Base-by-base conservation (phyloP, 306 rosid genomes). In the Corylus heterophylla region DNA sequence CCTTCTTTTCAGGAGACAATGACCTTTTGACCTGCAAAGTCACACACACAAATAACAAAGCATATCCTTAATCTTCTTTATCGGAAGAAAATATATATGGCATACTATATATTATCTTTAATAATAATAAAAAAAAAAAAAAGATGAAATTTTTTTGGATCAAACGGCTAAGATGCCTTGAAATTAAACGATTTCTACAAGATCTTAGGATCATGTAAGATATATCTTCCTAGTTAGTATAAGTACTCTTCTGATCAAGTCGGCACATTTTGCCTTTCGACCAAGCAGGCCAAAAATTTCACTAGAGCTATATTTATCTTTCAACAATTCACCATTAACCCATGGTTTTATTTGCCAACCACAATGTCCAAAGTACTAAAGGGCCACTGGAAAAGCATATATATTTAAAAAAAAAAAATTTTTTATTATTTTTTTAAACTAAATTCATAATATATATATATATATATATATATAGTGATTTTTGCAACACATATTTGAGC, bases 1-100 rank as follows among this genome's bases (percentile, higher is more conserved):
- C 77, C 31, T 75, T 20, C 61, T 83, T 80, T 87, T 80, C 74
- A 64, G 70, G 80, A 69, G 81, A 83, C 80, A 42, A 8, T 55
- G 80, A 54, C 86, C 80, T 89, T 84, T 80, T 0, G 76, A 80
- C 77, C 77, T 74, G 83, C 45, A 5, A 42, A 42, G 7, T 42
- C 16, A 52, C 66, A 25, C 66, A 59, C 58, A 52, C n/a, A 17
- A 5, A 52, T 16, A 52, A 52, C 58, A 59, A 59, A 11, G 16
- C 25, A 59, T 42, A 6, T 42, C 45, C 29, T 5, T 22, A 49
- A 10, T 49, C 2, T 12, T 59, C 66, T 25, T 59, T 59, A 59
- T 59, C 20, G 2, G 10, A 17, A 56, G 4, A 20, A n/a, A 8
- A 31, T 31, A 31, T 31, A 31, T 31, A 54, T 14, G 58, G 63